A percentile compares a stretch with the other conserved stretches of the same genome.
phyloP scores from a whole-genome alignment of 345 rosid species.

The Pistacia atlantica region DNA sequence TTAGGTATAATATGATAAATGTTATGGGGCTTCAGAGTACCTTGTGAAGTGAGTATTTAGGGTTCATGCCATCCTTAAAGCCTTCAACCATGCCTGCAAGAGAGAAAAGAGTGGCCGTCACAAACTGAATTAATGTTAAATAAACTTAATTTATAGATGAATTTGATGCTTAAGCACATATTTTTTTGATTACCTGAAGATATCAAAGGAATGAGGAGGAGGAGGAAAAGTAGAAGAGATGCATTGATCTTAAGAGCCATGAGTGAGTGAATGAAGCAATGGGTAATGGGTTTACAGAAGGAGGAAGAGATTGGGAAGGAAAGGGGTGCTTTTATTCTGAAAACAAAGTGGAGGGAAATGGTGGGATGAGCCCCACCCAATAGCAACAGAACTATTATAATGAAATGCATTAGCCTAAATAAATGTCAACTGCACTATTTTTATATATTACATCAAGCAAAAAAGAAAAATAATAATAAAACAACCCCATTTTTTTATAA shows the following conservation, averaged over 20 bases:
- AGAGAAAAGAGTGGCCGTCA: not conserved
- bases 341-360: conserved; percentile 21
- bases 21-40: no score
- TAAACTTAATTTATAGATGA: not conserved
- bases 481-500: not conserved
- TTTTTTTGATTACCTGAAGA: conserved; percentile 31
- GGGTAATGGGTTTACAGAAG: not conserved
- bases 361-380: conserved; percentile 48
- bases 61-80: conserved; percentile 35
- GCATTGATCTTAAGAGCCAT: conserved; percentile 54
- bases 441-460: conserved; percentile 8
- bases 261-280: not conserved
- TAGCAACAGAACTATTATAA: conserved; percentile 41
- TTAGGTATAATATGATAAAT: no score
- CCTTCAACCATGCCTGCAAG: conserved; percentile 39
- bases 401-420: conserved; percentile 32
- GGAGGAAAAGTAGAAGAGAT: conserved; percentile 36
- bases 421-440: conserved; percentile 46
- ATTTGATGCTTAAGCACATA: not conserved
- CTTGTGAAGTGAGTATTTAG: conserved; percentile 25
- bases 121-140: not conserved
- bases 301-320: conserved; percentile 27
- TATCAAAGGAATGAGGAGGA: conserved; percentile 35
- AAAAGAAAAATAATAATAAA: not conserved
- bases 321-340: conserved; percentile 22